Evolutionary conservation across 352 stramenopile genomes (phyloP), one percentile per base, ranked within the genome.

Genomic region (Aphanomyces cochlioides): DNA sequence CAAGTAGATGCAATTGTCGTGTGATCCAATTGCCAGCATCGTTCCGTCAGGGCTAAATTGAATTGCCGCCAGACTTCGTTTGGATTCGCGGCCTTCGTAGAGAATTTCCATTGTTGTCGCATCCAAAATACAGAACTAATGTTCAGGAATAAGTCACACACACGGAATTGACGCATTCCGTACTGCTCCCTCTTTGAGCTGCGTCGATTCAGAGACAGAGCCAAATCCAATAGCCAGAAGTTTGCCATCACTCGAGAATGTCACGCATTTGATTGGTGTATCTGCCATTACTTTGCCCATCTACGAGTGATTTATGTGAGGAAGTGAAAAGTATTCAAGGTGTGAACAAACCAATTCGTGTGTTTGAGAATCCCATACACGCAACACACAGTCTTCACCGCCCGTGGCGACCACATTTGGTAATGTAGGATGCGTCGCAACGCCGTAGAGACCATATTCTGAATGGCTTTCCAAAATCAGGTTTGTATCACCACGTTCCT

Each of bases 1-100:
- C 2, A 98, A 77, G 77, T 97, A 98, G 37, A 98, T 90, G 63
- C 81, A 84, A 72, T 88, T 88, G 78, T 98, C 92, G 7, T 82
- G 74, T 7, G 82, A 83, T 13, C 80, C 89, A 7, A 98, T 72
- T 10, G 88, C 93, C 10, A 98, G 77, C 38, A 94, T 80, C 53
- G 81, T 92, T 66, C 89, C 73, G 66, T 97, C 87, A 0, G 90
- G 90, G 4, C 88, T 96, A 65, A 96, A 98, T 41, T 90, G 90
- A 61, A 95, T 65, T 57, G 90, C 85, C 5, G 80, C 63, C 34
- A 97, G 82, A 66, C 81, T 92, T 58, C 96, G 78, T 50, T 92
- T 90, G 56, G 80, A 82, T 73, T 98, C 92, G 10, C 92, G 79
- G 1, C 89, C 90, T 80, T 97, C 90, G 72, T 96, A 89, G 4